phyloP scores from a whole-genome alignment of 2,329 filamentous ascomycete genomes.

The Chrysoporthe austroafricana region DNA sequence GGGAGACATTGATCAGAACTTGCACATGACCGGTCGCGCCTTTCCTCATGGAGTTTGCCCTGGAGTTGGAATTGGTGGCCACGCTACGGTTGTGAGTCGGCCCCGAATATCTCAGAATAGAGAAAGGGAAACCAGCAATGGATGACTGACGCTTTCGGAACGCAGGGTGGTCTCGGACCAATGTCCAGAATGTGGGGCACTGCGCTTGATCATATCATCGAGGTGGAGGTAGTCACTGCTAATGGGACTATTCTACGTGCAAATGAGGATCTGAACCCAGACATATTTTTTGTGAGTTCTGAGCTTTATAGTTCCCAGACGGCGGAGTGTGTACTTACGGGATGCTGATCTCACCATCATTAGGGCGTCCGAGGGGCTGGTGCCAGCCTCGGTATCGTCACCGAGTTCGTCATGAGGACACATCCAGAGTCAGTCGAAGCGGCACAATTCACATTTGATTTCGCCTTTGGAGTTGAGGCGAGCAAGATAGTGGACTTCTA shows the following conservation, averaged over 20 bases:
- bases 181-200: conserved; percentile 63
- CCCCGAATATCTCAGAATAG: no score
- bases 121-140: neutral
- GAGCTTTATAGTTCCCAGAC: neutral
- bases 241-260: conserved; percentile 55
- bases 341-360: neutral
- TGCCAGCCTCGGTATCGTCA: conserved; percentile 60
- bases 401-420: conserved; percentile 60
- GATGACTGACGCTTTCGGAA: neutral
- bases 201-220: conserved; percentile 58
- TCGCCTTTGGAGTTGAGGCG: conserved; percentile 51
- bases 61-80: conserved; percentile 61
- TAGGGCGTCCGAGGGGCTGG: conserved; percentile 60
- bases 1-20: conserved; percentile 52
- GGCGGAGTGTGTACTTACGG: neutral
- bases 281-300: conserved; percentile 56
- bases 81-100: conserved; percentile 55
- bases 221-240: conserved; percentile 60
- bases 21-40: conserved; percentile 58
- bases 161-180: conserved; percentile 60
- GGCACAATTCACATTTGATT: conserved; percentile 61
- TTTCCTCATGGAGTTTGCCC: conserved; percentile 65
- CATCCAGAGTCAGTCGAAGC: conserved; percentile 58
- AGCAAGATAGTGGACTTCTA: conserved; percentile 53
- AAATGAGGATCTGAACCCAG: conserved; percentile 50